Percentiles rank a stretch among this genome's conserved stretches.
These are phyloP conservation scores for Eragrostis nindensis DNA, from an alignment of 176 grass and related monocot species.

Conservation along the genomic window DNA sequence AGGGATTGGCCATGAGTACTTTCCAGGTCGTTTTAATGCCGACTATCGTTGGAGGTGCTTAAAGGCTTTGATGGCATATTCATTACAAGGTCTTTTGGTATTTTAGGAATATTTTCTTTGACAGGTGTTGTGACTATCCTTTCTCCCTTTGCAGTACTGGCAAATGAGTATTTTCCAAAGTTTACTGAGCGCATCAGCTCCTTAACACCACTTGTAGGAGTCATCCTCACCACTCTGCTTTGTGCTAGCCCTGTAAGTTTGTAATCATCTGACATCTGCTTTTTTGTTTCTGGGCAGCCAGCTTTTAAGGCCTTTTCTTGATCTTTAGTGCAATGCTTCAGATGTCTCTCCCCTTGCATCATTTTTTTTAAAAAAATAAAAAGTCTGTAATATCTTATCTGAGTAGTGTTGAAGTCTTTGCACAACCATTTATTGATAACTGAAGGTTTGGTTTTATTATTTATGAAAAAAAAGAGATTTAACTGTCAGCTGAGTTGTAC, in stretches of 20 bases:
- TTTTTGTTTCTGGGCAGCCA: not conserved
- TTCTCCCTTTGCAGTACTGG: constrained; percentile 69
- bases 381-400: not conserved
- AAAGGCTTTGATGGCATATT: constrained; percentile 28
- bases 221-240: constrained; percentile 94
- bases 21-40: constrained; percentile 97
- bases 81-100: not conserved
- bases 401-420: constrained; percentile 32
- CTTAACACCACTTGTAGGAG: constrained; percentile 82
- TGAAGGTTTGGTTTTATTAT: constrained; percentile 16
- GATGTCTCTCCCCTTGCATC: not conserved
- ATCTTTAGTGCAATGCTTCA: not conserved
- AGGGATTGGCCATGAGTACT: constrained; percentile 97
- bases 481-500: not conserved
- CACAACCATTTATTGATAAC: not conserved
- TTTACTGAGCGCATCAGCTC: constrained; percentile 79
- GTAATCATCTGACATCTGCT: not conserved
- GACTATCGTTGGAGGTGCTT: constrained; percentile 92
- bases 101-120: constrained; percentile 20
- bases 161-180: constrained; percentile 90
- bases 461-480: not conserved
- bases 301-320: not conserved
- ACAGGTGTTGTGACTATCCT: constrained; percentile 28
- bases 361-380: not conserved
- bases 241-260: constrained; percentile 95